These are phyloP conservation scores for Candida gigantensis DNA, from an alignment of 1,139 yeast species.

Conservation along the genomic window DNA sequence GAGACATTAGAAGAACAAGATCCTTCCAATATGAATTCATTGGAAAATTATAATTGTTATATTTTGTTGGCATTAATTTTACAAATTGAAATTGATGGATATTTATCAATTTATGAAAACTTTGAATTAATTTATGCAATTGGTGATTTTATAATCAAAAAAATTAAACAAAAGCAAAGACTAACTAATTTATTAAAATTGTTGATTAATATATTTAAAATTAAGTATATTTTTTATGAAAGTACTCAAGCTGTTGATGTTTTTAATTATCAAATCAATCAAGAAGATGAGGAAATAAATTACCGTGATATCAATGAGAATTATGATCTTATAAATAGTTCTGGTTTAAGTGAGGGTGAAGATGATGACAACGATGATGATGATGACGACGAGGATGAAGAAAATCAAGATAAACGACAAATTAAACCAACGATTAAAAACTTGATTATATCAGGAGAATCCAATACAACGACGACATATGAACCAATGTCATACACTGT, in stretches of 20 bases:
- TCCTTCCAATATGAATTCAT: too few species aligned
- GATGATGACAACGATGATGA: slow-evolving; percentile 21
- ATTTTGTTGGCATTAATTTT: slow-evolving; percentile 33
- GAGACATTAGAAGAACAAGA: slow-evolving; percentile 14
- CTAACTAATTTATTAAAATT: slow-evolving; percentile 22
- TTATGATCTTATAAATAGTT: slow-evolving; percentile 30
- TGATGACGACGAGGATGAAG: slow-evolving; percentile 14
- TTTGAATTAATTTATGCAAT: slow-evolving; percentile 45
- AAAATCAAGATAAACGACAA: slow-evolving; percentile 10
- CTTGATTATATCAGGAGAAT: slow-evolving; percentile 17
- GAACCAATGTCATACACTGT: slow-evolving; percentile 27
- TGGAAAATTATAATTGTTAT: slow-evolving; percentile 25
- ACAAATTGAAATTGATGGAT: slow-evolving; percentile 40
- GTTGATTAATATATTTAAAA: slow-evolving; percentile 29
- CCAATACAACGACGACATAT: slow-evolving; percentile 12
- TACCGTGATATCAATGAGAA: slow-evolving; percentile 39
- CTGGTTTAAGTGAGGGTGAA: slow-evolving; percentile 16
- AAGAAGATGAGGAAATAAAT: slow-evolving; percentile 28
- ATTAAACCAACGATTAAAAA: slow-evolving; percentile 21
- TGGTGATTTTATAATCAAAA: slow-evolving; percentile 38
- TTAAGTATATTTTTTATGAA: slow-evolving; percentile 34
- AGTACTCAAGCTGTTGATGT: slow-evolving; percentile 43
- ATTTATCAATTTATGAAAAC: slow-evolving; percentile 44
- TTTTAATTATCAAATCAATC: slow-evolving; percentile 40
- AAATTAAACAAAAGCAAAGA: slow-evolving; percentile 16